Percentiles rank a stretch among this genome's conserved stretches.
phyloP scores from a whole-genome alignment of 352 stramenopile species.

The Pythium plurisporium region DNA sequence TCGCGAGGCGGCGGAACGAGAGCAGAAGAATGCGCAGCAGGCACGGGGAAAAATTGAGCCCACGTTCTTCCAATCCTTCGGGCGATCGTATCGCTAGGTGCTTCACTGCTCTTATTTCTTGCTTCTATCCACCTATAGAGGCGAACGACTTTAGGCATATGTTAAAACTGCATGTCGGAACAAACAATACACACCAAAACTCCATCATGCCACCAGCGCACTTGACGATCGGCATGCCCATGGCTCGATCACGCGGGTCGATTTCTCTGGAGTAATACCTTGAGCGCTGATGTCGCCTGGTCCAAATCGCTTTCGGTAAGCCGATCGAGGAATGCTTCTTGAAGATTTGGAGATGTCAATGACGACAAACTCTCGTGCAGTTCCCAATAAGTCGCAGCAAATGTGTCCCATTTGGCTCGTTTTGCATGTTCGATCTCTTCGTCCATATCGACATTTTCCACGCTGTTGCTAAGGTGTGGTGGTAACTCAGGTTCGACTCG shows the following conservation, averaged over 20 bases:
- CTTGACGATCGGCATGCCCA: too few species aligned
- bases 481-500: neutral
- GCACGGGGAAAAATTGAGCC: slow-evolving; percentile 61
- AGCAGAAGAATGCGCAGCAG: slow-evolving; percentile 44
- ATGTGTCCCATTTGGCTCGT: slow-evolving; percentile 18
- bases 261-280: slow-evolving; percentile 31
- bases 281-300: slow-evolving; percentile 37
- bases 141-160: too few species aligned
- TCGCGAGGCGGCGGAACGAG: slow-evolving; percentile 46
- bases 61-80: slow-evolving; percentile 74
- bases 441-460: slow-evolving; percentile 13
- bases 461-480: neutral
- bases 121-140: too few species aligned
- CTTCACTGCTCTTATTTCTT: neutral
- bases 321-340: slow-evolving; percentile 24
- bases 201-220: neutral
- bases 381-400: slow-evolving; percentile 31
- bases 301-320: slow-evolving; percentile 46
- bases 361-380: slow-evolving; percentile 34
- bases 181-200: neutral
- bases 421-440: slow-evolving; percentile 17
- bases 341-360: slow-evolving; percentile 24
- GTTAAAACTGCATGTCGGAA: neutral
- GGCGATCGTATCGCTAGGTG: slow-evolving; percentile 67
- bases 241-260: neutral